Conservation (phyloP, 1,284 basidiomycete genomes). For the Malassezia japonica region DNA sequence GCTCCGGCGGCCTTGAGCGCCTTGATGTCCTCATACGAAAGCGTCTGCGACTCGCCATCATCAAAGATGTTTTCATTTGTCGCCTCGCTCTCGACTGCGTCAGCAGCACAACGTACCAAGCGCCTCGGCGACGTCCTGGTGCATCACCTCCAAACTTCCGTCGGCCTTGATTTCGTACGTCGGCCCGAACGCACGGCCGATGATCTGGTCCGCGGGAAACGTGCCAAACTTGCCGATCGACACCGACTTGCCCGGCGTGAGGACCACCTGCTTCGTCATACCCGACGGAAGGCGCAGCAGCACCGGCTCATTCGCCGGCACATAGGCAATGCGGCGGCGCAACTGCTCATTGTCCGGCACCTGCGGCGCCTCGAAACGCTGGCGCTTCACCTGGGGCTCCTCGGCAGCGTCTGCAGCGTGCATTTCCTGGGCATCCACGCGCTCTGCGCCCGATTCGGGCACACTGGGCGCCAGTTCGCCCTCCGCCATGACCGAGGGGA, state of each 20-base stretch:
- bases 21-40: conserved; percentile 45
- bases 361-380: no score
- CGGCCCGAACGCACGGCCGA: conserved; percentile 44
- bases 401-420: no score
- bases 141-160: conserved; percentile 21
- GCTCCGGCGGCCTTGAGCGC: conserved; percentile 43
- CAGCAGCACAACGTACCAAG: conserved; percentile 15
- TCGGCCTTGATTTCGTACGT: conserved; percentile 40
- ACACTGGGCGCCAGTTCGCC: no score
- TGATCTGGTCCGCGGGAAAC: conserved; percentile 40
- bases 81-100: conserved; percentile 36
- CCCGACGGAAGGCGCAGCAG: conserved; percentile 38
- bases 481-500: no score
- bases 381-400: not conserved
- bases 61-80: conserved; percentile 49
- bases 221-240: conserved; percentile 47
- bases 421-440: no score
- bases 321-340: conserved; percentile 24
- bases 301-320: conserved; percentile 22
- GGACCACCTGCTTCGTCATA: conserved; percentile 33
- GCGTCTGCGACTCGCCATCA: conserved; percentile 36
- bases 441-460: no score
- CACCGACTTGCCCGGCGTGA: conserved; percentile 31
- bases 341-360: conserved; percentile 18
- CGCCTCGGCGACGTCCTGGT: conserved; percentile 26